Conservation (phyloP, 805 yeast species). For the Myxozyma lipomycoides region DNA sequence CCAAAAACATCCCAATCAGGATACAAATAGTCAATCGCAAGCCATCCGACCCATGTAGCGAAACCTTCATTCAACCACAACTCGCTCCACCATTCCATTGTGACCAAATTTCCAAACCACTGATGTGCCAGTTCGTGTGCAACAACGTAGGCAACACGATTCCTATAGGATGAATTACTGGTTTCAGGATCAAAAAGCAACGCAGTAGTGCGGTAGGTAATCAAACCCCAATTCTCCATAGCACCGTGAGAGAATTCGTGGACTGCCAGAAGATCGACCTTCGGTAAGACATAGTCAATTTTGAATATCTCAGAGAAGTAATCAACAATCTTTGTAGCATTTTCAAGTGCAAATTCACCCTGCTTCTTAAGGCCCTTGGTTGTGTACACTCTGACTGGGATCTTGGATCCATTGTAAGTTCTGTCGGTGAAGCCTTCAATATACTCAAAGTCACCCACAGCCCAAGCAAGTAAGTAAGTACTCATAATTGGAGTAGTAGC, state of each 20-base stretch:
- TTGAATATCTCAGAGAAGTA: conserved; percentile 67
- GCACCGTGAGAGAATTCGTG: conserved; percentile 86
- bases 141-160: conserved; percentile 78
- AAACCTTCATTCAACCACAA: conserved; percentile 86
- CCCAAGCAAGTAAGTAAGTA: conserved; percentile 79
- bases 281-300: conserved; percentile 73
- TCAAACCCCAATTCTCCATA: conserved; percentile 77
- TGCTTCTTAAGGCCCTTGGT: conserved; percentile 71
- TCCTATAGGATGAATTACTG: conserved; percentile 58
- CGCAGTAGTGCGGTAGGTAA: conserved; percentile 76
- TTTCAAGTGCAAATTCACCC: conserved; percentile 68
- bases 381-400: conserved; percentile 77
- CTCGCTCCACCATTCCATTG: conserved; percentile 93
- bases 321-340: conserved; percentile 69
- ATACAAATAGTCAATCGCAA: conserved; percentile 66
- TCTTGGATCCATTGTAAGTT: conserved; percentile 50
- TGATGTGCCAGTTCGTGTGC: conserved; percentile 89
- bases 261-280: conserved; percentile 76
- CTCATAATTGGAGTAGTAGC: conserved; percentile 79
- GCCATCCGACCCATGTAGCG: conserved; percentile 91
- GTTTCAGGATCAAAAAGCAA: conserved; percentile 63
- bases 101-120: conserved; percentile 87
- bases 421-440: conserved; percentile 51
- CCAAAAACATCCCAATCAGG: conserved; percentile 90
- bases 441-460: conserved; percentile 73